Evolutionary conservation across 345 rosid species (phyloP).

Genomic region (Linum trigynum): DNA sequence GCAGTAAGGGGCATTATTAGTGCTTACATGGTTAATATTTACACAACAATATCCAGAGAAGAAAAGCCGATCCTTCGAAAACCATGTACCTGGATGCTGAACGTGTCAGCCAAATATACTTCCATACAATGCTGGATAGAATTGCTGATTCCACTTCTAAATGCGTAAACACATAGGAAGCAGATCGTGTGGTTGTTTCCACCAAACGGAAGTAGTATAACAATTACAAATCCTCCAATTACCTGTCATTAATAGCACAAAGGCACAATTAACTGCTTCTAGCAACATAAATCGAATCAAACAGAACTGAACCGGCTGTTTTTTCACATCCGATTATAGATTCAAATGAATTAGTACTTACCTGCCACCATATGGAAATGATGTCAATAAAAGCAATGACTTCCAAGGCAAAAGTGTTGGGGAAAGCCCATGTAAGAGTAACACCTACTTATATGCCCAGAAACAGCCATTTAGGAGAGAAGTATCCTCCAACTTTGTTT

Average conservation of each 20-base stretch:
- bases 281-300: too few species aligned
- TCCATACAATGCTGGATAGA: slow-evolving; percentile 54
- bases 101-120: slow-evolving; percentile 50
- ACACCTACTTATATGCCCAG: slow-evolving; percentile 48
- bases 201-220: slow-evolving; percentile 57
- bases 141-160: slow-evolving; percentile 42
- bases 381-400: slow-evolving; percentile 53
- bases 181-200: slow-evolving; percentile 35
- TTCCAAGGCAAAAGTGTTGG: slow-evolving; percentile 48
- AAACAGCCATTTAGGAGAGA: slow-evolving; percentile 47
- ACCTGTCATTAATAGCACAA: slow-evolving; percentile 20
- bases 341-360: slow-evolving; percentile 5
- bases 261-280: too few species aligned
- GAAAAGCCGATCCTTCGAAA: not conserved
- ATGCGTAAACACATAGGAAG: slow-evolving; percentile 44
- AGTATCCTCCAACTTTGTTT: slow-evolving; percentile 49
- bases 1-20: not conserved
- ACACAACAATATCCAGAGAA: not conserved
- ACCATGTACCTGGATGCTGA: slow-evolving; percentile 41
- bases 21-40: not conserved
- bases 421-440: slow-evolving; percentile 49
- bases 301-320: too few species aligned
- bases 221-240: slow-evolving; percentile 41
- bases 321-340: not conserved
- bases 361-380: slow-evolving; percentile 72